phyloP scores from a whole-genome alignment of 805 yeast species.

The Clavispora vitiphila region DNA sequence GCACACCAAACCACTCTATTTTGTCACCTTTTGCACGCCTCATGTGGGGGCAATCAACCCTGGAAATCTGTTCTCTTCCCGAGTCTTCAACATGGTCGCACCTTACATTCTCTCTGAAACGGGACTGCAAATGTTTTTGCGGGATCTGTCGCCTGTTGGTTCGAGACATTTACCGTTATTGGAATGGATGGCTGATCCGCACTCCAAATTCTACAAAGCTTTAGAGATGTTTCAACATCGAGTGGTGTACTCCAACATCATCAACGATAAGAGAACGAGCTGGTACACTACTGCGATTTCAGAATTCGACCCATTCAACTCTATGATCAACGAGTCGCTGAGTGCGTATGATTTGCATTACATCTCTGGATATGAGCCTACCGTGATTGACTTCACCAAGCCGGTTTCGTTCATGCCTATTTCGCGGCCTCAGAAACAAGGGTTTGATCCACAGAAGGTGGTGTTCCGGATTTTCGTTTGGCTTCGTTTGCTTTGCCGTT shows the following conservation, averaged over 20 bases:
- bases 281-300: slow-evolving; percentile 82
- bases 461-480: slow-evolving; percentile 31
- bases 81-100: slow-evolving; percentile 56
- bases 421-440: not conserved
- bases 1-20: slow-evolving; percentile 49
- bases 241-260: slow-evolving; percentile 11
- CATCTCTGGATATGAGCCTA: slow-evolving; percentile 50
- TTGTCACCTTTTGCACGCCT: slow-evolving; percentile 48
- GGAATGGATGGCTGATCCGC: slow-evolving; percentile 13
- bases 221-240: slow-evolving; percentile 5
- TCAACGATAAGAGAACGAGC: slow-evolving; percentile 45
- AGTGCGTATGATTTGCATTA: slow-evolving; percentile 38
- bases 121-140: slow-evolving; percentile 69
- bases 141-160: slow-evolving; percentile 23
- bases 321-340: slow-evolving; percentile 39
- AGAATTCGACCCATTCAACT: slow-evolving; percentile 53
- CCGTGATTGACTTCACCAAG: slow-evolving; percentile 47
- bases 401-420: slow-evolving; percentile 28
- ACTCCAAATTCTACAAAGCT: slow-evolving; percentile 10
- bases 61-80: slow-evolving; percentile 28
- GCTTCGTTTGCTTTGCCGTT: slow-evolving; percentile 40
- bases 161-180: slow-evolving; percentile 7
- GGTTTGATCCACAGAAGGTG: not conserved
- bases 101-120: slow-evolving; percentile 65
- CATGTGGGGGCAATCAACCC: slow-evolving; percentile 67